Percentiles rank a stretch among this genome's conserved stretches.
Conservation (phyloP, 768 basidiomycete genomes). For the Mycena albidolilacea region DNA sequence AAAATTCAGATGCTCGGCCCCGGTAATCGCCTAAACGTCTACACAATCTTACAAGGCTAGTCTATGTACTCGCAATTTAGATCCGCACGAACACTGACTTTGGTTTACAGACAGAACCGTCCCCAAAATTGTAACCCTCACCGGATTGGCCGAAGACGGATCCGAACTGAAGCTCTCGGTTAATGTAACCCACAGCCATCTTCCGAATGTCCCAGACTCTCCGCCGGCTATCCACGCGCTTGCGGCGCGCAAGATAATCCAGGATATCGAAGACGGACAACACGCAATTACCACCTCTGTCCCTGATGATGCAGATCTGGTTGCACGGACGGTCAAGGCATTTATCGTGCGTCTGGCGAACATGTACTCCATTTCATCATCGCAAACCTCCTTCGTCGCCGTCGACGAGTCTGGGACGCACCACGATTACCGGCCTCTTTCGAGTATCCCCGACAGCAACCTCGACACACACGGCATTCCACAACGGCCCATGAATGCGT, state of each 20-base stretch:
- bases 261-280: constrained; percentile 39
- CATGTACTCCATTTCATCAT: constrained; percentile 37
- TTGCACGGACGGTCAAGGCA: constrained; percentile 26
- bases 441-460: constrained; percentile 73
- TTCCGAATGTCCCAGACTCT: constrained; percentile 27
- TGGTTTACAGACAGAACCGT: constrained; percentile 23
- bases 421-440: constrained; percentile 43
- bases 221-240: constrained; percentile 36
- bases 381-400: constrained; percentile 40
- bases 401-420: constrained; percentile 32
- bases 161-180: constrained; percentile 32
- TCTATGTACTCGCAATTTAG: neutral
- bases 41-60: constrained; percentile 37
- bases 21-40: constrained; percentile 31
- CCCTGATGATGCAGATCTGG: constrained; percentile 22
- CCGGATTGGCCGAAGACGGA: constrained; percentile 26
- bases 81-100: neutral
- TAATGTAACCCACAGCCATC: constrained; percentile 33
- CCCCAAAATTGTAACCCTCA: constrained; percentile 30
- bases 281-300: constrained; percentile 8
- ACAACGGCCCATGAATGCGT: constrained; percentile 93
- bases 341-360: constrained; percentile 37
- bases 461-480: constrained; percentile 91
- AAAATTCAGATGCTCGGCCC: constrained; percentile 29
- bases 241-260: constrained; percentile 37